A percentile compares a stretch with the other conserved stretches of the same genome.
Conservation (phyloP, 371 early-diverging fungal genomes). For the Basidiobolus meristosporus region DNA sequence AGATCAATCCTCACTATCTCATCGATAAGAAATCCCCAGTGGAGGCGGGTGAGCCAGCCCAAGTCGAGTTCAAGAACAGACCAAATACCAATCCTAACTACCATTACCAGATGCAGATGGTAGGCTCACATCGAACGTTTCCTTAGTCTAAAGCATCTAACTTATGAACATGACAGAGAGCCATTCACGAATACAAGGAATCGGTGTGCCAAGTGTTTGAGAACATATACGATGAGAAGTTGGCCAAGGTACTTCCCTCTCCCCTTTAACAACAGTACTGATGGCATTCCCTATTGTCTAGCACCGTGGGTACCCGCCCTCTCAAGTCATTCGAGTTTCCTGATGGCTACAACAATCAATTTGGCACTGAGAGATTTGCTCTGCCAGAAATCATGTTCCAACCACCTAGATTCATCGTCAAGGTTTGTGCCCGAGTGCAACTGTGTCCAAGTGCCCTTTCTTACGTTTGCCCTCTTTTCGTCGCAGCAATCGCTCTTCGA, state of each 20-base stretch:
- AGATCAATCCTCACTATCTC: slow-evolving; percentile 70
- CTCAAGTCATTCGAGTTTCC: slow-evolving; percentile 84
- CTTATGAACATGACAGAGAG: slow-evolving; percentile 24
- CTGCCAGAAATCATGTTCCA: slow-evolving; percentile 81
- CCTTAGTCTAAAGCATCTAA: no score
- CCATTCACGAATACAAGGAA: slow-evolving; percentile 82
- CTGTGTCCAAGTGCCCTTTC: slow-evolving; percentile 6
- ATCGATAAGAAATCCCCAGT: slow-evolving; percentile 54
- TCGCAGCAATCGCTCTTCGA: not conserved
- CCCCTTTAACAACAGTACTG: not conserved
- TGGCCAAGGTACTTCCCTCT: slow-evolving; percentile 6
- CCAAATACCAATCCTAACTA: slow-evolving; percentile 41
- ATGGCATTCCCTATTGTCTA: slow-evolving; percentile 5
- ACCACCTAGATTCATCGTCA: slow-evolving; percentile 25
- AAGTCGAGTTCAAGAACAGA: slow-evolving; percentile 24
- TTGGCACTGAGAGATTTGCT: slow-evolving; percentile 66
- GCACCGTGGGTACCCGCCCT: slow-evolving; percentile 29
- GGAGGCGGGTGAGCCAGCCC: slow-evolving; percentile 41
- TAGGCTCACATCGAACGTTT: slow-evolving; percentile 10
- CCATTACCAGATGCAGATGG: slow-evolving; percentile 41
- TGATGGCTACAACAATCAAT: slow-evolving; percentile 73
- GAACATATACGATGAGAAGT: slow-evolving; percentile 44
- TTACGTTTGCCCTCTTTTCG: slow-evolving; percentile 1
- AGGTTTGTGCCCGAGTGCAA: not conserved
- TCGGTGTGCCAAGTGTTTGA: slow-evolving; percentile 75